A percentile compares a stretch with the other conserved stretches of the same genome.
Conservation (phyloP, 2,329 filamentous ascomycete genomes). For the Colletotrichum orbiculare region DNA sequence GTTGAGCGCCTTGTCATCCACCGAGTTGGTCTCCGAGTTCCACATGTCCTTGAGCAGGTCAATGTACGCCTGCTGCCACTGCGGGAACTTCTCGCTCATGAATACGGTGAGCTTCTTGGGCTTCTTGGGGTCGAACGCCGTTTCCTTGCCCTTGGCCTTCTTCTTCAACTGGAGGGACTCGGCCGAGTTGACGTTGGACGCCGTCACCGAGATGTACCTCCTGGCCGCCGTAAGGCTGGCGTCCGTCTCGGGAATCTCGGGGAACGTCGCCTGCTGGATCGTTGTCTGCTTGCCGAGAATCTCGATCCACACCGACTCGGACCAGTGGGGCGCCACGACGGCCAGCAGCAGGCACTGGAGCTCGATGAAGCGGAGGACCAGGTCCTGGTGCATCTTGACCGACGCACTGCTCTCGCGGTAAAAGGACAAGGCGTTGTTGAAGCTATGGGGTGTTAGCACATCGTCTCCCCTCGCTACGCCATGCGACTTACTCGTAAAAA, state of each 20-base stretch:
- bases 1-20: conserved; percentile 85
- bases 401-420: conserved; percentile 88
- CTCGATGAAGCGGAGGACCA: conserved; percentile 84
- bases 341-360: conserved; percentile 85
- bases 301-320: conserved; percentile 94
- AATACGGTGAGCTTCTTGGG: conserved; percentile 93
- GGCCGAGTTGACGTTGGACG: conserved; percentile 85
- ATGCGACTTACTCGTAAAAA: conserved; percentile 75
- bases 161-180: conserved; percentile 88
- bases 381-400: conserved; percentile 86
- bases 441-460: conserved; percentile 44
- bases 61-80: conserved; percentile 93
- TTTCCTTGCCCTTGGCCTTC: conserved; percentile 91
- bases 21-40: conserved; percentile 66
- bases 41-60: conserved; percentile 80
- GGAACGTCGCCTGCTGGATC: conserved; percentile 84
- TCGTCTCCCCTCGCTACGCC: background rate
- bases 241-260: conserved; percentile 73
- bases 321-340: conserved; percentile 91
- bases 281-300: conserved; percentile 81
- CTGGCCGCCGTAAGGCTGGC: conserved; percentile 79
- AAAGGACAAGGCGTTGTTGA: conserved; percentile 87
- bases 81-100: conserved; percentile 81
- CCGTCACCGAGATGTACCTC: conserved; percentile 82
- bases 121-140: conserved; percentile 87